phyloP scores from a whole-genome alignment of 441 rosid genomes.

The Flueggea neowawraea region DNA sequence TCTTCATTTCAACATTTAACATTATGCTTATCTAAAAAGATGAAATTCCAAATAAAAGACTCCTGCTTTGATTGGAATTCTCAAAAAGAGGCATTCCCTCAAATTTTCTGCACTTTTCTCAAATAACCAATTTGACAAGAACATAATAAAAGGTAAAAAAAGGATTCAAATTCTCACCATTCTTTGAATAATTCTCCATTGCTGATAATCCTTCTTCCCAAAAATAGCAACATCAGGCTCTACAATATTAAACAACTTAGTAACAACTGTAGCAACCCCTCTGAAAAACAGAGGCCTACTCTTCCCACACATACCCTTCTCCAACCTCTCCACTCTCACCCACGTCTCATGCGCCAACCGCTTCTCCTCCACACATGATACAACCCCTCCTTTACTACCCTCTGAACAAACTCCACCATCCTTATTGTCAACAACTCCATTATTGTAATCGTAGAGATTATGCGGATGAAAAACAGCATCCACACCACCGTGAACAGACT shows the following conservation, averaged over 20 bases:
- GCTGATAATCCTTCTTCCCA: conserved; percentile 93
- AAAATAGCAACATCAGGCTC: conserved; percentile 82
- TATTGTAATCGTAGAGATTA: conserved; percentile 58
- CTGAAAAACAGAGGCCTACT: conserved; percentile 85
- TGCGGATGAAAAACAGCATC: conserved; percentile 68
- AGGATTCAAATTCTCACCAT: conserved; percentile 33
- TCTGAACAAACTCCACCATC: neutral
- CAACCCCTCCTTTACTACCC: conserved; percentile 11
- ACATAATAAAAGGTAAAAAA: neutral
- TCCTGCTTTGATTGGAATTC: too few relatives aligned
- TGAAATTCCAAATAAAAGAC: neutral
- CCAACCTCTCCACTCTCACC: conserved; percentile 84
- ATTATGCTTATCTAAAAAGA: too few relatives aligned
- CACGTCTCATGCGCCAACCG: conserved; percentile 74
- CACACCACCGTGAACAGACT: conserved; percentile 48
- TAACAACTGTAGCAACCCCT: conserved; percentile 81
- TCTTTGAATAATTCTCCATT: conserved; percentile 59
- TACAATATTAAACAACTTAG: conserved; percentile 82
- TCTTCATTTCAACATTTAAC: too few relatives aligned
- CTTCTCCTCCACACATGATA: conserved; percentile 65
- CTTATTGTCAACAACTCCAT: conserved; percentile 1
- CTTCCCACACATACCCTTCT: conserved; percentile 85
- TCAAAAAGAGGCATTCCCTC: neutral
- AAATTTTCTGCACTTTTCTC: neutral
- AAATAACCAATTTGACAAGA: neutral